Base-by-base conservation (phyloP, 805 yeast genomes). In the Kuraishia floccosa region DNA sequence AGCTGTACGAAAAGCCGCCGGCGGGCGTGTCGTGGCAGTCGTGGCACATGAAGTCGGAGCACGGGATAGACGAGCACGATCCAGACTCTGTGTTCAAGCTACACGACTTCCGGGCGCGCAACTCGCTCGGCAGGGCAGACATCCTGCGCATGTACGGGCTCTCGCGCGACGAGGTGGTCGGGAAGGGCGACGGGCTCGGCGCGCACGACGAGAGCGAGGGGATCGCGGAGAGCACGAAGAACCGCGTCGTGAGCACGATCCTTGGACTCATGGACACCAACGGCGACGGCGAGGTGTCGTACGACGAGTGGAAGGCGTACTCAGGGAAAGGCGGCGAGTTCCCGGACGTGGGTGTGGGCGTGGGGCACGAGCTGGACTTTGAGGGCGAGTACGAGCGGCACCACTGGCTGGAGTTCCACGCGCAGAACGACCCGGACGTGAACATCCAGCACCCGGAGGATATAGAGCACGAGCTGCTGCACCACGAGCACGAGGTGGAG, bases 41-140 rank as follows among this genome's bases (percentile, higher is more conserved):
- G 42, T 80, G 87, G 82, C 97, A 89, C 52, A 87, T 89, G 96
- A 63, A 70, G 42, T 76, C 73, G 41, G 97, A 89, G 56, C 96
- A 89, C 56, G 80, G 74, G 12, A 40, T 83, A 36, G 86, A 81
- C 38, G 61, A 63, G 17, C 84, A 73, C 44, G 93, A 81, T 38
- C 66, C 93, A 0, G 73, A 65, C 25, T 65, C 79, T 11, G 84
- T 89, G 45, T 89, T 89, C 65, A 67, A 67, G 23, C 46, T 87
- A 17, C 98, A 89, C 54, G 96, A 87, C 52, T 50, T 72, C 32
- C 58, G 71, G 43, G 57, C 63, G 47, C 63, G 70, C 49, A 85
- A 80, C 26, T 52, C 57, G 31, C 57, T 82, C 54, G 67, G 65
- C 35, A 50, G 51, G 1, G 39, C 53, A 14, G 97, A 89, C 48